phyloP scores from a whole-genome alignment of 768 basidiomycete genomes.

The Amanita inopinata region DNA sequence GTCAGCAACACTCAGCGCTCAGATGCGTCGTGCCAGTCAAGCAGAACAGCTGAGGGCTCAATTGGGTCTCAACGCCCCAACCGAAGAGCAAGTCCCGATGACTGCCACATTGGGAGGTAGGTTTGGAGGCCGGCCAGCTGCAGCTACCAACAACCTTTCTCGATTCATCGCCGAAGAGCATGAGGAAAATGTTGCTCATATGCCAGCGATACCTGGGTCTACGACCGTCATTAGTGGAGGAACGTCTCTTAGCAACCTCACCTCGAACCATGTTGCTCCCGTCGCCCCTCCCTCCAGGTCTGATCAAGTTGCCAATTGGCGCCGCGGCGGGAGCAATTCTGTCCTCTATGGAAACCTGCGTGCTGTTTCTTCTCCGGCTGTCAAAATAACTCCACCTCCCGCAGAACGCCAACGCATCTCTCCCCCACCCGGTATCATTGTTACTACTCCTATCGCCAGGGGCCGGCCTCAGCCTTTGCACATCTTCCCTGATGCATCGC shows the following conservation, averaged over 20 bases:
- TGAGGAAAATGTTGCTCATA: not conserved
- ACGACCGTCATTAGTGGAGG: constrained; percentile 69
- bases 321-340: constrained; percentile 67
- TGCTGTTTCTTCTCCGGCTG: constrained; percentile 49
- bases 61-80: constrained; percentile 31
- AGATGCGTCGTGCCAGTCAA: constrained; percentile 61
- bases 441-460: constrained; percentile 22
- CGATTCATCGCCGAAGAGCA: constrained; percentile 30
- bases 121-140: constrained; percentile 57
- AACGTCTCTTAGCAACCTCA: constrained; percentile 50
- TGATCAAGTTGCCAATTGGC: constrained; percentile 72
- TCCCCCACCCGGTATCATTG: constrained; percentile 31
- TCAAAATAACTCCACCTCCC: constrained; percentile 69
- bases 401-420: constrained; percentile 40
- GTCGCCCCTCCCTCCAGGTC: constrained; percentile 59
- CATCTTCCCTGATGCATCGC: constrained; percentile 43
- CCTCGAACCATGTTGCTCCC: constrained; percentile 29
- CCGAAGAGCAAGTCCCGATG: constrained; percentile 66
- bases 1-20: constrained; percentile 41
- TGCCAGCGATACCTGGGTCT: constrained; percentile 36
- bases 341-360: constrained; percentile 55
- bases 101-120: constrained; percentile 70
- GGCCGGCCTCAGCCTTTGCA: constrained; percentile 61
- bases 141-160: constrained; percentile 27
- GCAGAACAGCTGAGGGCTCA: constrained; percentile 57